Evolutionary conservation across 1,139 yeast species (phyloP).

Genomic region (Geotrichum reessii): DNA sequence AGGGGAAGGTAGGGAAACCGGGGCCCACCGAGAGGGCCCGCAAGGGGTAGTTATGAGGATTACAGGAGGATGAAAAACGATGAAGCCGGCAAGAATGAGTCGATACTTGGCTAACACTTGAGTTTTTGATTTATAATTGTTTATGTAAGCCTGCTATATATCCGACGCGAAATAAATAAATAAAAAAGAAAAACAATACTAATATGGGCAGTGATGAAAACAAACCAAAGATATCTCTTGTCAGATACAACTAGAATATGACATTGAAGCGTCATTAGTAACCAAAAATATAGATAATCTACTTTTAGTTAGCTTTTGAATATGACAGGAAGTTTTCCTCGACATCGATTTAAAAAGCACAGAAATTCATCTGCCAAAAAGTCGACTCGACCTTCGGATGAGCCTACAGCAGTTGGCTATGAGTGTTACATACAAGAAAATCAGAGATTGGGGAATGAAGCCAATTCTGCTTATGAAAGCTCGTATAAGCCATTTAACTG

Average conservation of each 20-base stretch:
- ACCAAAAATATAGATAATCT: not conserved
- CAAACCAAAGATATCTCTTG: not conserved
- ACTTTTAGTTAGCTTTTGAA: not conserved
- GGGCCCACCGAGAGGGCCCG: no score
- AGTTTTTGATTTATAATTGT: no score
- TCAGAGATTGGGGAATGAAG: constrained; percentile 5
- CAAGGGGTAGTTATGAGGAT: no score
- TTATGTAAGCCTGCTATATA: no score
- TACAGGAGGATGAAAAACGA: no score
- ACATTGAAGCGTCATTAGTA: not conserved
- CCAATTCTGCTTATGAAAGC: constrained; percentile 9
- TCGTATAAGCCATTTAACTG: constrained; percentile 9
- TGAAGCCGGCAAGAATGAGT: no score
- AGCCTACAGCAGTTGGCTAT: not conserved
- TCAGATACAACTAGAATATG: not conserved
- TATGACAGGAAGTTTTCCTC: not conserved
- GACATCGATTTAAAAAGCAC: not conserved
- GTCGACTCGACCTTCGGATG: not conserved
- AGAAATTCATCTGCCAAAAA: not conserved
- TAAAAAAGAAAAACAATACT: not conserved
- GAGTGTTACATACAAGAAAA: not conserved
- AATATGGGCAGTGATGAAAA: not conserved
- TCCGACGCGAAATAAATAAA: no score
- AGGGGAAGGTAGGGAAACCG: no score
- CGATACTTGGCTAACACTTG: no score